phyloP scores from a whole-genome alignment of 768 basidiomycete species.

The Termitomyces sp. region DNA sequence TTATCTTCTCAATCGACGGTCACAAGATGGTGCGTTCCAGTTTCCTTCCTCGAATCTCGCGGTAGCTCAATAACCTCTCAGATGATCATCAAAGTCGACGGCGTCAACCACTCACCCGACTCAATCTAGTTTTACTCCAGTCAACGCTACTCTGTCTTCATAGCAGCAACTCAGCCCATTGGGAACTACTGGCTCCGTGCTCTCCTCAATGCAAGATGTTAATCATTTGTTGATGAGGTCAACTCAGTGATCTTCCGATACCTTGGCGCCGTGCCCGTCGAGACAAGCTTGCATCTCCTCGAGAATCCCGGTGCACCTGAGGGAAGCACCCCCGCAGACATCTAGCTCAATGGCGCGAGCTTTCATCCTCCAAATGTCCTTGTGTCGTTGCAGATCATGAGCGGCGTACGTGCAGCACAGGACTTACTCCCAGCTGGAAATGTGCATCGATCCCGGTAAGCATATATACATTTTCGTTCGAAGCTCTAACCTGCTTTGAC shows the following conservation, averaged over 20 bases:
- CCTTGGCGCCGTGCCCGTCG: background rate
- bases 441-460: too few relatives aligned
- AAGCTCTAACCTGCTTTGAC: too few relatives aligned
- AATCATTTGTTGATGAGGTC: background rate
- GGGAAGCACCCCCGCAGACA: background rate
- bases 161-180: background rate
- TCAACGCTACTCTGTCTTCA: background rate
- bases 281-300: background rate
- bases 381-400: conserved; percentile 1
- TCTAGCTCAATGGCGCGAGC: background rate
- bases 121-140: background rate
- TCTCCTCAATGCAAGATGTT: background rate
- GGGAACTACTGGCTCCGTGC: background rate
- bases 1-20: conserved; percentile 37
- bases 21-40: conserved; percentile 27
- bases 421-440: conserved; percentile 32
- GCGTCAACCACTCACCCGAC: background rate
- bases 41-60: too few relatives aligned
- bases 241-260: conserved; percentile 1
- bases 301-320: background rate
- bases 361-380: background rate
- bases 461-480: too few relatives aligned
- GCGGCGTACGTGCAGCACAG: background rate
- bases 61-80: background rate
- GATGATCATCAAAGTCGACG: conserved; percentile 2